phyloP scores from a whole-genome alignment of 2,329 filamentous ascomycete species.

The Dothideomycetes sp. region DNA sequence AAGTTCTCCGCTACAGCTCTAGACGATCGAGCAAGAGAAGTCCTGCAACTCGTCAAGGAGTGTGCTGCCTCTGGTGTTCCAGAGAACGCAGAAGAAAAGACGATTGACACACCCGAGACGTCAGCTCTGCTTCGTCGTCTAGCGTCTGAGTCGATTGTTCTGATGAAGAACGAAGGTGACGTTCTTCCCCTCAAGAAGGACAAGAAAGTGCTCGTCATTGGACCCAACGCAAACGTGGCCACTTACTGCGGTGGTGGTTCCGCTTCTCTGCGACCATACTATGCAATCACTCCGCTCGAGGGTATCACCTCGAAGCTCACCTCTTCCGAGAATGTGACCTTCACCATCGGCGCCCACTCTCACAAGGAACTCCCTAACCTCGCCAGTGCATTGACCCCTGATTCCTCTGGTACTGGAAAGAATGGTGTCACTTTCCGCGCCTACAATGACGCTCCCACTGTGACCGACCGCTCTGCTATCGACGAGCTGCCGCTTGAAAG shows the following conservation, averaged over 20 bases:
- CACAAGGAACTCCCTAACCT: conserved; percentile 8
- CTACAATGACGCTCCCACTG: conserved; percentile 45
- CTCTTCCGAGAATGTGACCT: conserved; percentile 9
- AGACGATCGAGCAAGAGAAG: conserved; percentile 48
- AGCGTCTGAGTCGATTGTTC: conserved; percentile 17
- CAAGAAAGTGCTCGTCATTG: conserved; percentile 62
- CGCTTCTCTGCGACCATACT: conserved; percentile 22
- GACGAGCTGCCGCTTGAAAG: conserved; percentile 37
- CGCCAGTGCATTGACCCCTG: neutral
- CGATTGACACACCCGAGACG: conserved; percentile 20
- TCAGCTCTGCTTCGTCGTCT: conserved; percentile 18
- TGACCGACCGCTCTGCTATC: conserved; percentile 35
- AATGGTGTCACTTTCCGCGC: conserved; percentile 4
- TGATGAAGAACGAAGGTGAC: conserved; percentile 56
- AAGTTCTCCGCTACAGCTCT: conserved; percentile 46
- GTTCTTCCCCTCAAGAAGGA: conserved; percentile 55
- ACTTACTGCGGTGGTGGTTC: conserved; percentile 32
- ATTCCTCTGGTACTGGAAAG: neutral
- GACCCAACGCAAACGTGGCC: conserved; percentile 61
- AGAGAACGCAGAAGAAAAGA: conserved; percentile 18
- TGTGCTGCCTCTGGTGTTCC: conserved; percentile 14
- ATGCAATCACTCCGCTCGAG: conserved; percentile 20
- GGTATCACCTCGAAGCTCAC: conserved; percentile 17
- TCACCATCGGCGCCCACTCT: conserved; percentile 13
- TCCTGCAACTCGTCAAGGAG: conserved; percentile 46